Evolutionary conservation across 2,329 filamentous ascomycete genomes (phyloP), one percentile per base, ranked within the genome.

Genomic region (Exophiala spinifera): DNA sequence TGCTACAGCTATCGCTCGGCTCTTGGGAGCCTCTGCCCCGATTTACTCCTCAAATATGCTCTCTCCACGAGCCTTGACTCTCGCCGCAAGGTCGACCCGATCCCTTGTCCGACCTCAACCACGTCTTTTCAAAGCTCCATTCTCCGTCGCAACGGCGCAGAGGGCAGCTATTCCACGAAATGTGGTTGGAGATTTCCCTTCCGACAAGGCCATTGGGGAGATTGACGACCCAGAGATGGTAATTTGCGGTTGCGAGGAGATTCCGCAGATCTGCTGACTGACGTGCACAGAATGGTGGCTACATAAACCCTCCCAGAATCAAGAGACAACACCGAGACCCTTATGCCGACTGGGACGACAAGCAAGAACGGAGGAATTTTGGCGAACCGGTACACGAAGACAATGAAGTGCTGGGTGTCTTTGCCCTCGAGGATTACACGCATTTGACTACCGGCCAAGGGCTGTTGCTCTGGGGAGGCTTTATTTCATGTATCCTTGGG

Each of bases 341-440:
- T 33, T 83, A 97, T 71, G 92, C 75, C 69, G 86, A 89, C 69
- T 99, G 91, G 90, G 97, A 91, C 89, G 92, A 99, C 75, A 88
- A 91, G 73, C 94, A 99, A 76, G 94, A 97, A 74, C 86, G 91
- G 70, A 85, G 94, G 67, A 97, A 99, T 80, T 97, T 89, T 71
- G 91, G 91, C 73, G 95, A 99, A 74, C 89, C 92, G 11, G 84
- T 95, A 49, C 92, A 99, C 73, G 95, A 99, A 74, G 94, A 99
- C 73, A 88, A 96, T 73, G 95, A 99, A 71, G 81, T 91, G 54
- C 79, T 97, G 54, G 91, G 91, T 65, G 87, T 96, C 61, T 92
- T 99, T 75, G 87, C 89, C 47, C 84, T 90, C 2, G 85, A 94
- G 71, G 86, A 91, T 66, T 97, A 99, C 77, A 94, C 85, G 52